Evolutionary conservation across 768 basidiomycete species (phyloP).

Genomic region (Atractiella rhizophila): DNA sequence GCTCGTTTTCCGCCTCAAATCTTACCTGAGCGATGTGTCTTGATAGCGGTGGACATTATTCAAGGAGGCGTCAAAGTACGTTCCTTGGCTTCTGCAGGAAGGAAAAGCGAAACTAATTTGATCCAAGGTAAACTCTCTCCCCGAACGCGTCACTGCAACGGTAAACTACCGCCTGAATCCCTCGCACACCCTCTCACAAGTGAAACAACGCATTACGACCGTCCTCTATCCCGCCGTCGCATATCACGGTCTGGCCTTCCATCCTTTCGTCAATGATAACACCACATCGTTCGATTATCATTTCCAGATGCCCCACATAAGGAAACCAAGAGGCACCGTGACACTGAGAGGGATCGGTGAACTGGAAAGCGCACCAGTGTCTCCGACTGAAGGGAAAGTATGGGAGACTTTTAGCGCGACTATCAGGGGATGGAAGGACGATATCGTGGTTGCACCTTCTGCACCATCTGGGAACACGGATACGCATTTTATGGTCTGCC

Average conservation of each 20-base stretch:
- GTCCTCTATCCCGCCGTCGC: neutral
- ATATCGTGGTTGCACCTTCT: neutral
- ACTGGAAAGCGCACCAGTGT: slow-evolving; percentile 1
- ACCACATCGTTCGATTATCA: too few relatives aligned
- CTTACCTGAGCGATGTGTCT: too few relatives aligned
- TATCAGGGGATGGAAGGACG: neutral
- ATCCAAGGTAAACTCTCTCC: slow-evolving; percentile 4
- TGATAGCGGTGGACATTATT: slow-evolving; percentile 3
- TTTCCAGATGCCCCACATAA: too few relatives aligned
- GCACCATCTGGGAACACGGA: neutral
- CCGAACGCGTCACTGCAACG: neutral
- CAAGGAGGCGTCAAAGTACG: slow-evolving; percentile 1
- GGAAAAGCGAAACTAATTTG: too few relatives aligned
- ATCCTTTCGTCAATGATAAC: neutral
- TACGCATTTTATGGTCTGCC: too few relatives aligned
- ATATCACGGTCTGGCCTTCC: neutral
- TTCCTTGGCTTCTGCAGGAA: too few relatives aligned
- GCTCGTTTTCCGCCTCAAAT: too few relatives aligned
- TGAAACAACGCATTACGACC: neutral
- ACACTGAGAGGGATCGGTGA: too few relatives aligned
- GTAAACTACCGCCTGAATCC: neutral
- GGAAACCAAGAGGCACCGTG: too few relatives aligned
- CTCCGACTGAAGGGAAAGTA: neutral
- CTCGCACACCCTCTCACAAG: neutral
- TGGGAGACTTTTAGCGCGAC: slow-evolving; percentile 1